Evolutionary conservation across 2,329 filamentous ascomycete genomes (phyloP).

Genomic region (Septoria petroselini): DNA sequence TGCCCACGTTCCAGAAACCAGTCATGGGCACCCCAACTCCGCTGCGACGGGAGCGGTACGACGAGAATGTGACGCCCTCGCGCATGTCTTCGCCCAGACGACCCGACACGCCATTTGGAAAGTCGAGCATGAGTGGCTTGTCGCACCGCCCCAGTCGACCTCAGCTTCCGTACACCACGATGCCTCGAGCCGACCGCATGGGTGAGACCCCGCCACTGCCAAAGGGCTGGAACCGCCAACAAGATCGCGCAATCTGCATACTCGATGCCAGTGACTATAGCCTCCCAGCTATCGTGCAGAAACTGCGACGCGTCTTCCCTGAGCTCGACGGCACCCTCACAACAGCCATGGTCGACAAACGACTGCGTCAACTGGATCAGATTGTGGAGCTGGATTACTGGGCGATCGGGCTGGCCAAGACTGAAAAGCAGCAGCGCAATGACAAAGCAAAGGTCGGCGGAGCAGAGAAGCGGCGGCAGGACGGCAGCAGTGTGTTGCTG

Average conservation of each 20-base stretch:
- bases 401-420: slow-evolving; percentile 14
- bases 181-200: slow-evolving; percentile 27
- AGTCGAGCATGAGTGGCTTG: background rate
- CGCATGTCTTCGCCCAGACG: slow-evolving; percentile 2
- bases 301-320: slow-evolving; percentile 34
- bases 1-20: slow-evolving; percentile 35
- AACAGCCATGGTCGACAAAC: slow-evolving; percentile 36
- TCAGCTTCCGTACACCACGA: slow-evolving; percentile 13
- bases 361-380: slow-evolving; percentile 38
- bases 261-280: slow-evolving; percentile 35
- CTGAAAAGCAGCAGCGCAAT: slow-evolving; percentile 13
- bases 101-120: background rate
- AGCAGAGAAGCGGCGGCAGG: slow-evolving; percentile 1
- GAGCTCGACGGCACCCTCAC: slow-evolving; percentile 33
- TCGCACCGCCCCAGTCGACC: background rate
- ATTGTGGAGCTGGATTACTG: slow-evolving; percentile 37
- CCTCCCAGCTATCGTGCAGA: slow-evolving; percentile 32
- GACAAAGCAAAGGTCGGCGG: slow-evolving; percentile 7
- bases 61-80: slow-evolving; percentile 17
- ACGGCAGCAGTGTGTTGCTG: slow-evolving; percentile 3
- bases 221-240: slow-evolving; percentile 30
- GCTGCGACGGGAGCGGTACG: slow-evolving; percentile 4
- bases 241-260: slow-evolving; percentile 39
- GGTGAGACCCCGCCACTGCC: slow-evolving; percentile 34
- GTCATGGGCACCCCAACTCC: slow-evolving; percentile 17